Evolutionary conservation across 108 stramenopile genomes (phyloP), one percentile per base, ranked within the genome.

Genomic region (Skeletonema potamos): DNA sequence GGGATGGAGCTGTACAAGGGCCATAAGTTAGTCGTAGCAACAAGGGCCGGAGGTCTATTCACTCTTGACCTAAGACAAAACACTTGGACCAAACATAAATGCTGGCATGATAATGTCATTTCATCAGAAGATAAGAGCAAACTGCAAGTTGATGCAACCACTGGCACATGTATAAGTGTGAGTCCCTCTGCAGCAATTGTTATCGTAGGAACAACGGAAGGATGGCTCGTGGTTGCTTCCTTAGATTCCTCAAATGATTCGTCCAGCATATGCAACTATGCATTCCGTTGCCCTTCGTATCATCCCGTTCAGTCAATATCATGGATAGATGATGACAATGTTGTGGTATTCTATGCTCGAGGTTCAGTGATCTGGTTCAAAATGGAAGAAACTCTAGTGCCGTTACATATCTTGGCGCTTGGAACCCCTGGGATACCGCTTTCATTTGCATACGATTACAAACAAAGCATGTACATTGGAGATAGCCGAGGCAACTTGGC

Each of bases 401-500:
- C 48, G 54, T 18, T 70, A 55, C 61, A 79, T 36, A 26, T 75
- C 2, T 43, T 68, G 72, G 69, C 6, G 10, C 27, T 85, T 61
- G 72, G 74, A 20, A 88, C 85, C 1, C 76, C 70, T 33, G 88
- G 75, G 4, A 83, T 93, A 18, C 84, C 86, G 51, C 48, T 85
- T 20, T 77, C 81, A 18, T 79, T 77, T 67, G 87, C 82, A 17
- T 75, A 68, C 61, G 77, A 89, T 63, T 17, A 58, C n/a, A 54
- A 46, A n/a, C 59, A 77, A n/a, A 66, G 44, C 1, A 22, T 90
- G 2, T 60, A 83, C 29, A 72, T 86, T 27, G 92, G 92, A 22
- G 92, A 93, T 55, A 87, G 76, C 32, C 43, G 92, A 46, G 89
- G 92, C 1, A 87, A 86, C 44, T 11, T 93, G 4, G 73, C 84